Evolutionary conservation across 2,329 filamentous ascomycete genomes (phyloP).

Genomic region (Alternaria longipes): DNA sequence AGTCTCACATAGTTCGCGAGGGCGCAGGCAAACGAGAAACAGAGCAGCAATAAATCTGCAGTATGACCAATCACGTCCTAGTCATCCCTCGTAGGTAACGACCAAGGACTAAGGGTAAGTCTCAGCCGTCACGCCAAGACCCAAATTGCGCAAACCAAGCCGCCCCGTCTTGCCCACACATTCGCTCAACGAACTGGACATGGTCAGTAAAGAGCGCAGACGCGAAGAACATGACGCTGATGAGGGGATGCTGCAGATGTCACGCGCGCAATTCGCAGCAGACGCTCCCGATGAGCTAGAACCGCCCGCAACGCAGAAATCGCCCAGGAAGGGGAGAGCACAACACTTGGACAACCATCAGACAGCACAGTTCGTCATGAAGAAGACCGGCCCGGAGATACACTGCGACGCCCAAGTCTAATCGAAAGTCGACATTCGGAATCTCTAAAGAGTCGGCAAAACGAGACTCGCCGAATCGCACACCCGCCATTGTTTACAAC

Average conservation of each 20-base stretch:
- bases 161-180: slow-evolving; percentile 16
- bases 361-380: slow-evolving; percentile 47
- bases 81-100: not conserved
- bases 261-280: slow-evolving; percentile 29
- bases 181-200: slow-evolving; percentile 22
- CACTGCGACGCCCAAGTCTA: slow-evolving; percentile 54
- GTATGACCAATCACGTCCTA: not conserved
- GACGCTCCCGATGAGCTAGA: slow-evolving; percentile 30
- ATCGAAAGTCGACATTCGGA: slow-evolving; percentile 57
- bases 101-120: not conserved
- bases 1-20: not conserved
- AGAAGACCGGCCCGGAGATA: slow-evolving; percentile 36
- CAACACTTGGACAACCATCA: slow-evolving; percentile 34
- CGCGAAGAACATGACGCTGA: slow-evolving; percentile 35
- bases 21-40: not conserved
- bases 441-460: slow-evolving; percentile 51
- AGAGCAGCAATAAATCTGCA: not conserved
- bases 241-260: slow-evolving; percentile 36
- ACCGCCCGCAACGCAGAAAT: slow-evolving; percentile 39
- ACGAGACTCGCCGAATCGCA: slow-evolving; percentile 53
- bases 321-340: slow-evolving; percentile 37
- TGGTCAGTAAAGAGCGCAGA: slow-evolving; percentile 47
- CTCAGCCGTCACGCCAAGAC: slow-evolving; percentile 17
- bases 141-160: slow-evolving; percentile 36
- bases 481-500: slow-evolving; percentile 72